Evolutionary conservation across 2,329 filamentous ascomycete species (phyloP).

Genomic region (Fusarium hostae): DNA sequence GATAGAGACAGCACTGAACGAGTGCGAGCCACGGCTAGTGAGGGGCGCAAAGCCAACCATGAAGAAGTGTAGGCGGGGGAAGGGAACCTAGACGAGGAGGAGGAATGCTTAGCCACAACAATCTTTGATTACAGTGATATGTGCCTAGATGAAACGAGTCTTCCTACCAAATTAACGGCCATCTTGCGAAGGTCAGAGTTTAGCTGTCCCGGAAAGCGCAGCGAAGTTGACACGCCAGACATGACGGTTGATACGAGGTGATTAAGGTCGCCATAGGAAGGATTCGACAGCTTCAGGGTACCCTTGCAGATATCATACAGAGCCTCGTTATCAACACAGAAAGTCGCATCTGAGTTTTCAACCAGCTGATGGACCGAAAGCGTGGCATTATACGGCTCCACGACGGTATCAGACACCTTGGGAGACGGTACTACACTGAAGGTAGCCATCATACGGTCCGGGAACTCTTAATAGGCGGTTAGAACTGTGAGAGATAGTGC

Average conservation of each 20-base stretch:
- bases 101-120: neutral
- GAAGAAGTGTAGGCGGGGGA: slow-evolving; percentile 99
- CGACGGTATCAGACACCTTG: slow-evolving; percentile 99
- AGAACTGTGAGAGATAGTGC: neutral
- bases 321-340: slow-evolving; percentile 99
- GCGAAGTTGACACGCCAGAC: slow-evolving; percentile 97
- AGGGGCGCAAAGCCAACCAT: slow-evolving; percentile 99
- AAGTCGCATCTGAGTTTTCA: slow-evolving; percentile 99
- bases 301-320: slow-evolving; percentile 99
- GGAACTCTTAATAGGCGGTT: slow-evolving; percentile 77
- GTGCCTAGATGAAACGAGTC: neutral
- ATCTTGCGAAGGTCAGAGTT: slow-evolving; percentile 99
- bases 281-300: slow-evolving; percentile 98
- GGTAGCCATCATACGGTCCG: slow-evolving; percentile 99
- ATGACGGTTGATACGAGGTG: slow-evolving; percentile 99
- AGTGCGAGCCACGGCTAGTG: slow-evolving; percentile 84
- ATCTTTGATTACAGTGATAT: neutral
- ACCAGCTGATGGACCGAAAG: slow-evolving; percentile 99
- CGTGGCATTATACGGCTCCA: slow-evolving; percentile 99
- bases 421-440: slow-evolving; percentile 99
- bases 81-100: slow-evolving; percentile 63
- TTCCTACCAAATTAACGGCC: slow-evolving; percentile 97
- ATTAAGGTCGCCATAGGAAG: slow-evolving; percentile 99
- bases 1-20: slow-evolving; percentile 97
- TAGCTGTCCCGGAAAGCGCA: slow-evolving; percentile 99